These are phyloP conservation scores for Noccaea bulbosa DNA, from an alignment of 345 rosid genomes.

Conservation along the genomic window DNA sequence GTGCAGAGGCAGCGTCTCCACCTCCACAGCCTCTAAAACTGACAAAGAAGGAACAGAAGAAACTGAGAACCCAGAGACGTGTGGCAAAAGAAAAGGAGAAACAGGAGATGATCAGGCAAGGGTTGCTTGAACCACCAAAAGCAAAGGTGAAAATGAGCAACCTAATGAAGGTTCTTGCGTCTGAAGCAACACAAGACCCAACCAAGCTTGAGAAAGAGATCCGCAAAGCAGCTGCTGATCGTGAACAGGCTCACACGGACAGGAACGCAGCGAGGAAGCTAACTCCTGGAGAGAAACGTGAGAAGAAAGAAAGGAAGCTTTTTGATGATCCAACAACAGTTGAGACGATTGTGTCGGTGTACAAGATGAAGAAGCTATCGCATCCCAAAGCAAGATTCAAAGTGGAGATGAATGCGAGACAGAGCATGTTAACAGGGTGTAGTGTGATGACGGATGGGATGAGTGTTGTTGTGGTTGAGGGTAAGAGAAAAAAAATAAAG, in stretches of 20 bases:
- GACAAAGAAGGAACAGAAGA: slow-evolving; percentile 95
- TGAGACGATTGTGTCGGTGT: slow-evolving; percentile 82
- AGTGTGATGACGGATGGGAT: slow-evolving; percentile 73
- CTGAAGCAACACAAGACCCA: slow-evolving; percentile 96
- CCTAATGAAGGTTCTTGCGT: slow-evolving; percentile 89
- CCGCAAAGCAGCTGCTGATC: slow-evolving; percentile 92
- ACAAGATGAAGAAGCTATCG: slow-evolving; percentile 78
- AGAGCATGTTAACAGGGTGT: slow-evolving; percentile 84
- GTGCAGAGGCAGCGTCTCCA: slow-evolving; percentile 91
- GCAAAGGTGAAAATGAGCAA: slow-evolving; percentile 97
- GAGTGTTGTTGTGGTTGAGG: slow-evolving; percentile 83
- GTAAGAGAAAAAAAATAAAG: slow-evolving; percentile 84
- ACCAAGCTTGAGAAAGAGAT: slow-evolving; percentile 94
- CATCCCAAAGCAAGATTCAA: slow-evolving; percentile 84
- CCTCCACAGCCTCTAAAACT: slow-evolving; percentile 88
- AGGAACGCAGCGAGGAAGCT: slow-evolving; percentile 88
- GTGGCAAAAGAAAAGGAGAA: slow-evolving; percentile 85
- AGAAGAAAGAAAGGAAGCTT: slow-evolving; percentile 91
- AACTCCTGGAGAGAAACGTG: slow-evolving; percentile 88
- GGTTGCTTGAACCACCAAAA: slow-evolving; percentile 87
- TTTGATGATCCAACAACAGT: slow-evolving; percentile 67
- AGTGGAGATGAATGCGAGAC: slow-evolving; percentile 88
- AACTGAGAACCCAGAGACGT: slow-evolving; percentile 88
- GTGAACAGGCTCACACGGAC: slow-evolving; percentile 96
- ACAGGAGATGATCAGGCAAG: slow-evolving; percentile 98